Base-by-base conservation (phyloP, 306 rosid genomes). In the Hippophae tibetana region DNA sequence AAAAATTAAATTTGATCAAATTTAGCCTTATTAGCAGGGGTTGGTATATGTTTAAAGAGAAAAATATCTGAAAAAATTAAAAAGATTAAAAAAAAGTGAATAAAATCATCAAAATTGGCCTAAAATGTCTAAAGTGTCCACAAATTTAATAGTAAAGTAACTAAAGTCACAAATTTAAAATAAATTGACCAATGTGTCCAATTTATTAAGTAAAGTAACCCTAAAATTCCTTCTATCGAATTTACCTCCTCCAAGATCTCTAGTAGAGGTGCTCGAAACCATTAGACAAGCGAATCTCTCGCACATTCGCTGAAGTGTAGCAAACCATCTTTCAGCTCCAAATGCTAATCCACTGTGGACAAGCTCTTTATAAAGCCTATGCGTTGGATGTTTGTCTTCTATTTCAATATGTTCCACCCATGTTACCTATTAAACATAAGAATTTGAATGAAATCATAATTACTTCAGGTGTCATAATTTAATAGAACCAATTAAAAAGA, bases 361-460 rank as follows among this genome's bases (percentile, higher is more conserved):
- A 13, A 85, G 72, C 71, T 76, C 87, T 63, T 87, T 69, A 6
- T 78, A 87, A 50, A 87, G 87, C 75, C 89, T 73, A 75, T 87
- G 84, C 64, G 72, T 70, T 10, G 95, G 82, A n/a, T 66, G 54
- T 72, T 75, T 85, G 43, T 92, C 98, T 76, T 92, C 98, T 26
- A 92, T 67, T 66, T 92, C 96, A 8, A 92, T 80, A 58, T 92
- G 98, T 61, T 92, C 98, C 60, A 92, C 78, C 98, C 98, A 92
- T 5, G 89, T 79, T 59, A 92, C 89, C 97, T 90, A 65, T 56
- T 54, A 52, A 31, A 43, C 11, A 62, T 6, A 59, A 54, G 14
- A 59, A 65, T 6, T 10, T 5, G 14, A 64, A 52, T 13, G 27
- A 47, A 54, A 47, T 9, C 53, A 54, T 54, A 52, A 18, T 38